phyloP scores from a whole-genome alignment of 768 basidiomycete species.

The Auricularia cornea region DNA sequence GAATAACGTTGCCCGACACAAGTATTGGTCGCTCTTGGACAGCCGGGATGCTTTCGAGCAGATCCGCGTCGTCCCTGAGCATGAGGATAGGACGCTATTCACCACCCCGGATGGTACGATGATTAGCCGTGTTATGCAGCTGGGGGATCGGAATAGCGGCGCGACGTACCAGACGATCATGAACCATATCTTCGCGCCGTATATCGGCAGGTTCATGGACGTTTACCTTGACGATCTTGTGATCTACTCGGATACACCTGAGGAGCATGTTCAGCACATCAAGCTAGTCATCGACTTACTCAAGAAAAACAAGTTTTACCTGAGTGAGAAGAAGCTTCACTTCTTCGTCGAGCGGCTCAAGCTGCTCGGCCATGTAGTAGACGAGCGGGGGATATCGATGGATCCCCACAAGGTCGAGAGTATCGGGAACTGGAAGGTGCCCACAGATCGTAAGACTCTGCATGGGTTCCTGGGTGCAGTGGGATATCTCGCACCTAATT shows the following conservation, averaged over 20 bases:
- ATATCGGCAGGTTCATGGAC: constrained; percentile 26
- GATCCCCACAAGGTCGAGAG: too few relatives aligned
- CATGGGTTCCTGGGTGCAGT: too few relatives aligned
- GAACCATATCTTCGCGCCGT: constrained; percentile 30
- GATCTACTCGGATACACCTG: constrained; percentile 22
- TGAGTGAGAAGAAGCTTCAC: constrained; percentile 26
- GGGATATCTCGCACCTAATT: too few relatives aligned
- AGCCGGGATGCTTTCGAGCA: constrained; percentile 26
- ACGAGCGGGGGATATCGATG: too few relatives aligned
- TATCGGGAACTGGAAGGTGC: too few relatives aligned
- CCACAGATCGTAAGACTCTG: too few relatives aligned
- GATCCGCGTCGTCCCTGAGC: constrained; percentile 17
- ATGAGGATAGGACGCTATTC: constrained; percentile 15
- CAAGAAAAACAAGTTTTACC: constrained; percentile 26
- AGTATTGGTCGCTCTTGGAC: constrained; percentile 19
- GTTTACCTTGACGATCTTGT: too few relatives aligned
- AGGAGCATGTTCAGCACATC: constrained; percentile 24
- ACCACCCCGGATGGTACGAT: constrained; percentile 36
- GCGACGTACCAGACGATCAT: constrained; percentile 38
- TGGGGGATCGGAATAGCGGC: constrained; percentile 23
- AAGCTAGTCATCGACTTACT: constrained; percentile 27
- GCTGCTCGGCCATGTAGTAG: constrained; percentile 10
- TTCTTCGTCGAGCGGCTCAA: constrained; percentile 24
- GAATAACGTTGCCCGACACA: constrained; percentile 11
- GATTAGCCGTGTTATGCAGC: constrained; percentile 32